These are phyloP conservation scores for Conringia planisiliqua DNA, from an alignment of 345 rosid species.

Conservation along the genomic window DNA sequence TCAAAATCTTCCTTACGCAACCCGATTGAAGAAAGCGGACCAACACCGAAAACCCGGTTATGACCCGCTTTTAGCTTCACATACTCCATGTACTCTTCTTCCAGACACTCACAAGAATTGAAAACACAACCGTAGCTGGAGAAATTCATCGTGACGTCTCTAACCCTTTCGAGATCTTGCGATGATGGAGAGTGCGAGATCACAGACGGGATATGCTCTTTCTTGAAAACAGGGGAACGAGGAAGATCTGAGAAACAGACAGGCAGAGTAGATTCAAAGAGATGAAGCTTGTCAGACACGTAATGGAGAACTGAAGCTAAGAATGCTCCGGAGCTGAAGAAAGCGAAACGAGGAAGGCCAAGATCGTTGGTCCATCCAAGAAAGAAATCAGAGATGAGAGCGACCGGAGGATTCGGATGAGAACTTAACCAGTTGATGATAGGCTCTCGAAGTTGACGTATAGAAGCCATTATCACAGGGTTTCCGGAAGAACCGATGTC, in stretches of 20 bases:
- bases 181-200: not conserved
- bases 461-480: conserved; percentile 38
- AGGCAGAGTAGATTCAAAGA: conserved; percentile 4
- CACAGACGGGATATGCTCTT: conserved; percentile 49
- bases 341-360: conserved; percentile 44
- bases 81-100: conserved; percentile 38
- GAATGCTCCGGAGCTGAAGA: conserved; percentile 44
- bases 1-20: not conserved
- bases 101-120: conserved; percentile 46
- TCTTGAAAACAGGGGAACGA: conserved; percentile 41
- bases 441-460: conserved; percentile 30
- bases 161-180: conserved; percentile 31
- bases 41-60: conserved; percentile 47
- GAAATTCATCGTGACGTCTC: conserved; percentile 31
- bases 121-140: conserved; percentile 45
- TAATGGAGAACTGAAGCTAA: conserved; percentile 24
- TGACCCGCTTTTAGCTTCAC: conserved; percentile 39
- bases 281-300: conserved; percentile 29
- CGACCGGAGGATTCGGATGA: conserved; percentile 55
- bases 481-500: conserved; percentile 51
- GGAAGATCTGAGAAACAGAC: conserved; percentile 47
- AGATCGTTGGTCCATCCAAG: conserved; percentile 66
- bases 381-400: conserved; percentile 36
- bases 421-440: conserved; percentile 52
- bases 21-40: conserved; percentile 51